These are phyloP conservation scores for Pulveroboletus frians DNA, from an alignment of 768 basidiomycete species.

Conservation along the genomic window DNA sequence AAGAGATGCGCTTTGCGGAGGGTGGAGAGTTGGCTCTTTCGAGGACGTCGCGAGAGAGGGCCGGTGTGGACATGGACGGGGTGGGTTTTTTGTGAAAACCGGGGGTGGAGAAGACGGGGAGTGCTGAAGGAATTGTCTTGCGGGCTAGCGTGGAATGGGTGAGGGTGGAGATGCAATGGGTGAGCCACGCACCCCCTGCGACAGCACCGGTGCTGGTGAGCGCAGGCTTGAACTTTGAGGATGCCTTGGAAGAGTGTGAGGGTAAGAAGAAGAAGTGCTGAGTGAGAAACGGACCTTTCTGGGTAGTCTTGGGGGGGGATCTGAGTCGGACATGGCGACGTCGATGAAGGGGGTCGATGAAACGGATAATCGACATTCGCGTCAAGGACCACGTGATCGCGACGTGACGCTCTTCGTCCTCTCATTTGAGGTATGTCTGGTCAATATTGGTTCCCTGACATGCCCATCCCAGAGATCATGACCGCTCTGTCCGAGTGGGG, in stretches of 20 bases:
- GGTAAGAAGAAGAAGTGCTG: background rate
- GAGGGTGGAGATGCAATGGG: slow-evolving; percentile 1
- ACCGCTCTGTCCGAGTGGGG: slow-evolving; percentile 64
- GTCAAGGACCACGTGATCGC: slow-evolving; percentile 26
- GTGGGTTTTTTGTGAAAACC: slow-evolving; percentile 32
- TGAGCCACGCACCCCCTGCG: slow-evolving; percentile 10
- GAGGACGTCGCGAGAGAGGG: slow-evolving; percentile 6
- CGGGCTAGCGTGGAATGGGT: slow-evolving; percentile 18
- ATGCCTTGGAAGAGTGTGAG: background rate
- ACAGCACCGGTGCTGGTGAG: background rate
- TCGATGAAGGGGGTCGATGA: background rate
- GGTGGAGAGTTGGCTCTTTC: slow-evolving; percentile 16
- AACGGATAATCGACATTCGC: slow-evolving; percentile 5
- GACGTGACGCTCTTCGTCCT: too few species aligned
- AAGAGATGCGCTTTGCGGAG: slow-evolving; percentile 30
- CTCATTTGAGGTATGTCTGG: too few species aligned
- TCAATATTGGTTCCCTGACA: slow-evolving; percentile 59
- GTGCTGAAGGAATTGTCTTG: slow-evolving; percentile 10
- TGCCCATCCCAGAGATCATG: slow-evolving; percentile 61
- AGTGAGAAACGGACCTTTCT: slow-evolving; percentile 9
- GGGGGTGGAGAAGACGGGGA: slow-evolving; percentile 44
- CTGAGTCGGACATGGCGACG: slow-evolving; percentile 4
- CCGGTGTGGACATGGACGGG: slow-evolving; percentile 8
- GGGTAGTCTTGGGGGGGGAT: background rate
- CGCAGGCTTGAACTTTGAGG: slow-evolving; percentile 47